Percentiles rank a stretch among this genome's conserved stretches.
Evolutionary conservation across 2,329 filamentous ascomycete genomes (phyloP).

Genomic region (Verticillium zaregamsianum): DNA sequence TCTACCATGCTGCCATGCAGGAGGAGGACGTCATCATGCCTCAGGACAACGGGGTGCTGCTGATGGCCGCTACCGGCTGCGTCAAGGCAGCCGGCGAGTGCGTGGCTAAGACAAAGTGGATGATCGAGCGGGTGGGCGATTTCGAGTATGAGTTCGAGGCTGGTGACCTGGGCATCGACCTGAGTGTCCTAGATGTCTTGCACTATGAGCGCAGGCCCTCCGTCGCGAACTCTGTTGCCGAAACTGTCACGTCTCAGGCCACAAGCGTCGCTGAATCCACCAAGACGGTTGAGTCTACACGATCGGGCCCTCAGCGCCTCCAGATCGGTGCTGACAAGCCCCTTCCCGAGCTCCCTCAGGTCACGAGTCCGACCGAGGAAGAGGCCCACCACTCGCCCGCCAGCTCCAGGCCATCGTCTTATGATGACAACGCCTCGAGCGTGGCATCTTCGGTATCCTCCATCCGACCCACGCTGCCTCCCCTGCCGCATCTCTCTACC

Average conservation of each 20-base stretch:
- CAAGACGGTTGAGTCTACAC: slow-evolving; percentile 23
- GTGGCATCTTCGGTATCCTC: slow-evolving; percentile 43
- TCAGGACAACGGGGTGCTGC: slow-evolving; percentile 70
- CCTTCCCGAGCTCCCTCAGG: slow-evolving; percentile 60
- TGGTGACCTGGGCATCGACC: slow-evolving; percentile 50
- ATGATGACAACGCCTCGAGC: slow-evolving; percentile 37
- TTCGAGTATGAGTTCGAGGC: slow-evolving; percentile 78
- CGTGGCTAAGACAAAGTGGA: slow-evolving; percentile 76
- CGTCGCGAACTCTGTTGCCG: slow-evolving; percentile 24
- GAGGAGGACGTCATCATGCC: slow-evolving; percentile 77
- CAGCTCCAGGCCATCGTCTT: slow-evolving; percentile 38
- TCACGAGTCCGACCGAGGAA: slow-evolving; percentile 36
- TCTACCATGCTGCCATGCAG: slow-evolving; percentile 63
- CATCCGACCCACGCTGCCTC: slow-evolving; percentile 45
- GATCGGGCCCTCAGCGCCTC: slow-evolving; percentile 30
- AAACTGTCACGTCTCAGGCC: slow-evolving; percentile 29
- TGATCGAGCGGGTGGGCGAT: slow-evolving; percentile 85
- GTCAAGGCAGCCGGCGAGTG: slow-evolving; percentile 90
- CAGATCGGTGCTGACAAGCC: slow-evolving; percentile 57
- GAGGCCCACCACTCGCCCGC: slow-evolving; percentile 23
- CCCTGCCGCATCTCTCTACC: slow-evolving; percentile 55
- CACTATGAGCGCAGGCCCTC: slow-evolving; percentile 26
- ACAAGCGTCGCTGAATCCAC: slow-evolving; percentile 34
- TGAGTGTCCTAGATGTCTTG: slow-evolving; percentile 42
- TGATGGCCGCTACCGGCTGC: slow-evolving; percentile 78